A percentile compares a stretch with the other conserved stretches of the same genome.
Evolutionary conservation across 2,329 filamentous ascomycete genomes (phyloP).

Genomic region (Pseudopithomyces maydicus): DNA sequence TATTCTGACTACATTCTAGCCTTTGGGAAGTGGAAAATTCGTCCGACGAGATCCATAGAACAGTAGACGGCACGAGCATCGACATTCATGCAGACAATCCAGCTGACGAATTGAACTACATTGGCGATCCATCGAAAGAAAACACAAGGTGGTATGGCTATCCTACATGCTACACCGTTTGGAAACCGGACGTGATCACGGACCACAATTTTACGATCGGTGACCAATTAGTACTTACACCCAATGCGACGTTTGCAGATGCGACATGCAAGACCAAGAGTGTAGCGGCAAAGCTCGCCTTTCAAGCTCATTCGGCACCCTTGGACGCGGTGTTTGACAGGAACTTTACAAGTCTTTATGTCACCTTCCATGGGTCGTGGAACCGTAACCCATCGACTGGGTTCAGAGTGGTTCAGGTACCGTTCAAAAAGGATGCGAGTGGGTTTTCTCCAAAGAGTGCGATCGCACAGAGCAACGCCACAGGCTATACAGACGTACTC

Average conservation of each 20-base stretch:
- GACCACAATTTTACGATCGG: constrained; percentile 27
- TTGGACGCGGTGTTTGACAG: constrained; percentile 32
- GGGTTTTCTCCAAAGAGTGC: constrained; percentile 18
- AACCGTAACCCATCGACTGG: constrained; percentile 26
- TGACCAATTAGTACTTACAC: constrained; percentile 38
- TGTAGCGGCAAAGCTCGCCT: constrained; percentile 21
- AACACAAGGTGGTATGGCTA: constrained; percentile 68
- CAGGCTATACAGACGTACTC: constrained; percentile 29
- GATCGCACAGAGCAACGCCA: constrained; percentile 12
- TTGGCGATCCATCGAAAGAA: constrained; percentile 55
- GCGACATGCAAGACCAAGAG: constrained; percentile 26
- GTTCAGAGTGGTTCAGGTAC: constrained; percentile 32
- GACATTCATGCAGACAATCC: constrained; percentile 71
- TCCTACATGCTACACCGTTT: constrained; percentile 69
- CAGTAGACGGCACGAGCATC: constrained; percentile 51
- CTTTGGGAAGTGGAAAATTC: constrained; percentile 67
- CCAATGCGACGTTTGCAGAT: constrained; percentile 34
- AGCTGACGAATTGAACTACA: constrained; percentile 74
- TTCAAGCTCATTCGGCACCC: constrained; percentile 34
- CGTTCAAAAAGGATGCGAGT: constrained; percentile 15
- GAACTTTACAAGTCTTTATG: constrained; percentile 28
- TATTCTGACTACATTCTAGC: constrained; percentile 39
- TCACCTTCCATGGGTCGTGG: constrained; percentile 39
- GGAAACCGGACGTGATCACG: constrained; percentile 45
- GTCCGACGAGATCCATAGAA: constrained; percentile 64